Percentiles rank a stretch among this genome's conserved stretches.
phyloP scores from a whole-genome alignment of 768 basidiomycete genomes.

The Hemileccinum rubropunctum region DNA sequence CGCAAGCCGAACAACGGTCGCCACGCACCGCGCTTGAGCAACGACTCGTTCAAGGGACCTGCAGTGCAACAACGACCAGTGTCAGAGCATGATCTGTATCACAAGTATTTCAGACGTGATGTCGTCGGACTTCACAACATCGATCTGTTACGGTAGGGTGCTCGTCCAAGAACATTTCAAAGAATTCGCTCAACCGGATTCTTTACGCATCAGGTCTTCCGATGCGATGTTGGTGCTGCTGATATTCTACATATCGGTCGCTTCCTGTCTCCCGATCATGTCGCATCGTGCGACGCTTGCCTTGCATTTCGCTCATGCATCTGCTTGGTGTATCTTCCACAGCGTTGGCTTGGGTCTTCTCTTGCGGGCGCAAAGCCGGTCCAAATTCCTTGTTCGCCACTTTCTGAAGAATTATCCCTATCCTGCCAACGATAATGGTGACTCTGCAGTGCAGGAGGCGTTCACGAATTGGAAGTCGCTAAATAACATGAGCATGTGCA shows the following conservation, averaged over 20 bases:
- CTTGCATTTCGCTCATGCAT: constrained; percentile 79
- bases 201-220: constrained; percentile 54
- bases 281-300: constrained; percentile 48
- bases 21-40: background rate
- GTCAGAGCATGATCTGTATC: constrained; percentile 87
- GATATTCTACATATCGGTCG: constrained; percentile 61
- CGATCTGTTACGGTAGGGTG: constrained; percentile 76
- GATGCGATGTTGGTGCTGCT: constrained; percentile 81
- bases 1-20: constrained; percentile 2
- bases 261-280: constrained; percentile 58
- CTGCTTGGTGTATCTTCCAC: constrained; percentile 85
- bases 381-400: constrained; percentile 89
- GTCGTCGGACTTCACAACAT: constrained; percentile 75
- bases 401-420: constrained; percentile 96
- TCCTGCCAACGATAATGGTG: constrained; percentile 59
- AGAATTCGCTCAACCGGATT: constrained; percentile 23
- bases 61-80: constrained; percentile 19
- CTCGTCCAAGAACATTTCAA: background rate
- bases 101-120: constrained; percentile 90
- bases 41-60: constrained; percentile 3
- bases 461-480: constrained; percentile 94
- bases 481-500: constrained; percentile 90
- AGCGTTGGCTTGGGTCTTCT: constrained; percentile 83
- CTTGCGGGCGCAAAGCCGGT: constrained; percentile 79
- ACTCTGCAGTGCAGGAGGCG: constrained; percentile 86